Evolutionary conservation across 2,329 filamentous ascomycete species (phyloP).

Genomic region (Drechmeria coniospora): DNA sequence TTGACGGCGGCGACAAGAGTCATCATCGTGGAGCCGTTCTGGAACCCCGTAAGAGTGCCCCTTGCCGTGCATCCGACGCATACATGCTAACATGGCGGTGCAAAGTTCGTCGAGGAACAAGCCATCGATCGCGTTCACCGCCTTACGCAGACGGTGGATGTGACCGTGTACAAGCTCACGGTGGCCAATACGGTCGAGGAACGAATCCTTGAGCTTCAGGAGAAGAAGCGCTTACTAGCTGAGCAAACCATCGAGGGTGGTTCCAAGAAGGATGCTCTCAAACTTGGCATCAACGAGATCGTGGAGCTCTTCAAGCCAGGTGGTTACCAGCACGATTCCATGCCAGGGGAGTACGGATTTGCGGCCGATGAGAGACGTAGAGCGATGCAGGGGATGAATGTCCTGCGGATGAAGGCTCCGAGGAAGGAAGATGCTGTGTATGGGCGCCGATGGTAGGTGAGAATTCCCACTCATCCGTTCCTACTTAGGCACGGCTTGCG

Average conservation of each 20-base stretch:
- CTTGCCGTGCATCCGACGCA: constrained; percentile 5
- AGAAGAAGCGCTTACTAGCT: constrained; percentile 85
- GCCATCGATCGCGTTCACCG: constrained; percentile 96
- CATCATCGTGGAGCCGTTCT: constrained; percentile 92
- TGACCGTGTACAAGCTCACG: constrained; percentile 88
- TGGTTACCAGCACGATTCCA: constrained; percentile 21
- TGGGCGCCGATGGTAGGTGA: constrained; percentile 27
- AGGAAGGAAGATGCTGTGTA: constrained; percentile 24
- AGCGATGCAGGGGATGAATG: constrained; percentile 9
- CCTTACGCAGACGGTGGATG: constrained; percentile 90
- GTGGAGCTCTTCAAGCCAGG: constrained; percentile 74
- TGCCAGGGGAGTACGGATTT: constrained; percentile 6
- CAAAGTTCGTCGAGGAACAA: constrained; percentile 84
- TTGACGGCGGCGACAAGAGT: constrained; percentile 86
- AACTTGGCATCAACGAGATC: constrained; percentile 86
- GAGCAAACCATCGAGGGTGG: constrained; percentile 78
- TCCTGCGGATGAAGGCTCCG: constrained; percentile 12
- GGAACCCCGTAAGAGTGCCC: constrained; percentile 87
- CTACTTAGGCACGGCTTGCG: too few species aligned
- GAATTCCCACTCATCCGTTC: too few species aligned
- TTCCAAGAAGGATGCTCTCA: constrained; percentile 56
- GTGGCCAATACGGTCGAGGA: constrained; percentile 80
- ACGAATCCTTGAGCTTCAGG: constrained; percentile 84
- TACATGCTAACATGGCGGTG: not conserved
- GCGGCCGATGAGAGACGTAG: constrained; percentile 7